Evolutionary conservation across 225 moss, liverwort and hornwort genomes (phyloP).

Genomic region (Marchantia polymorpha): DNA sequence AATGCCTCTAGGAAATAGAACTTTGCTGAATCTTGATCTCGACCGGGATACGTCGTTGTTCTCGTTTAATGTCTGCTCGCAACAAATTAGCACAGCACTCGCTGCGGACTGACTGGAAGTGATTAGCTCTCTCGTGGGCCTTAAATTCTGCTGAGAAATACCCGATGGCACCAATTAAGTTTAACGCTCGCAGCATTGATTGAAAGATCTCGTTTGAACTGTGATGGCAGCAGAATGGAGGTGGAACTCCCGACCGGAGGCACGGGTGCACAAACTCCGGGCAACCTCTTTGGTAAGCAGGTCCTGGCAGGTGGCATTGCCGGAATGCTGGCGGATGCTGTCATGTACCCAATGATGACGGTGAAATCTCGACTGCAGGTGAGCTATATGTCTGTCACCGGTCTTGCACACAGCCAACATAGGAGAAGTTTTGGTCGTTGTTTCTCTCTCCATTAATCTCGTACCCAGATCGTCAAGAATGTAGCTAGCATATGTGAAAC

Average conservation of each 20-base stretch:
- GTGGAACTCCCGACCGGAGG: not conserved
- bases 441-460: too few species aligned
- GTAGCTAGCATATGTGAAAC: too few species aligned
- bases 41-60: not conserved
- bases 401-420: not conserved
- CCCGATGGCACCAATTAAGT: not conserved
- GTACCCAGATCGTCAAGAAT: too few species aligned
- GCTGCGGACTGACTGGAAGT: too few species aligned
- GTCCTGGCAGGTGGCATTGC: conserved; percentile 76
- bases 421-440: too few species aligned
- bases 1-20: too few species aligned
- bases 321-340: conserved; percentile 73
- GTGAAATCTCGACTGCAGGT: conserved; percentile 94
- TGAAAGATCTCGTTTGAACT: not conserved
- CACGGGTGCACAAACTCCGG: not conserved
- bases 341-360: conserved; percentile 97
- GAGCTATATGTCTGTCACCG: not conserved
- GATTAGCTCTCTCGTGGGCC: not conserved
- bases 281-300: conserved; percentile 58
- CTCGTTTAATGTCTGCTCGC: not conserved
- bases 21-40: too few species aligned
- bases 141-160: not conserved
- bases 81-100: not conserved
- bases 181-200: not conserved
- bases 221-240: conserved; percentile 2